Percentiles rank a stretch among this genome's conserved stretches.
These are phyloP conservation scores for Caryopteris hybrid DNA, from an alignment of 305 asterid genomes.

Conservation along the genomic window DNA sequence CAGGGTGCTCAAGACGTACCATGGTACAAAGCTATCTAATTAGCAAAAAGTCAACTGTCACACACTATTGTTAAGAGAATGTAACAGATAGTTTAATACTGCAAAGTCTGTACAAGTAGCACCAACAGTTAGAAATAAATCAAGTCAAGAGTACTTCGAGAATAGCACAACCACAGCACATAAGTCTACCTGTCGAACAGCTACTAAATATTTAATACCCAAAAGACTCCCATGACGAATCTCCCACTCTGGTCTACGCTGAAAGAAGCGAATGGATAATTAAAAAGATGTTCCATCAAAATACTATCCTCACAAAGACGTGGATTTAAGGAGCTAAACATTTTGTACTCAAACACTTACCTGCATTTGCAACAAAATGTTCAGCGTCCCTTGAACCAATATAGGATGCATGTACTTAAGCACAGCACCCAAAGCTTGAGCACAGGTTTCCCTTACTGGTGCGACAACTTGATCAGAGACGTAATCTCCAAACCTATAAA, in stretches of 20 bases:
- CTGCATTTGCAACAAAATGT: constrained; percentile 94
- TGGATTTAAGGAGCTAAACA: background rate
- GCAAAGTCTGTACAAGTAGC: background rate
- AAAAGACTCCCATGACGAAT: constrained; percentile 98
- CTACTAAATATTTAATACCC: constrained; percentile 94
- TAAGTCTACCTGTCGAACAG: constrained; percentile 81
- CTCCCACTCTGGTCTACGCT: constrained; percentile 99
- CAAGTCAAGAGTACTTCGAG: constrained; percentile 13
- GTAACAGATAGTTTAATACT: constrained; percentile 4
- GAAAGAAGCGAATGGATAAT: constrained; percentile 62
- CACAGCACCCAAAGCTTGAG: constrained; percentile 97
- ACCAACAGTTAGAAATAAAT: background rate
- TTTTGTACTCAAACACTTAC: constrained; percentile 40
- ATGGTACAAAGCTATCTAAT: background rate
- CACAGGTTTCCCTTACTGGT: constrained; percentile 99
- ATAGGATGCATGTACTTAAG: constrained; percentile 92
- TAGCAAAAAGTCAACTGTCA: constrained; percentile 1
- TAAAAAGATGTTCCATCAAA: constrained; percentile 32
- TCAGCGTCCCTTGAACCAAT: constrained; percentile 69
- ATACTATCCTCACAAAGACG: background rate
- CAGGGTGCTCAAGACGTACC: background rate
- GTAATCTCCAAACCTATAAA: constrained; percentile 89
- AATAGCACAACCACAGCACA: constrained; percentile 7
- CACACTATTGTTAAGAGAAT: background rate
- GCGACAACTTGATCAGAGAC: constrained; percentile 99